A percentile compares a stretch with the other conserved stretches of the same genome.
phyloP scores from a whole-genome alignment of 768 basidiomycete species.

The Piloderma croceum region DNA sequence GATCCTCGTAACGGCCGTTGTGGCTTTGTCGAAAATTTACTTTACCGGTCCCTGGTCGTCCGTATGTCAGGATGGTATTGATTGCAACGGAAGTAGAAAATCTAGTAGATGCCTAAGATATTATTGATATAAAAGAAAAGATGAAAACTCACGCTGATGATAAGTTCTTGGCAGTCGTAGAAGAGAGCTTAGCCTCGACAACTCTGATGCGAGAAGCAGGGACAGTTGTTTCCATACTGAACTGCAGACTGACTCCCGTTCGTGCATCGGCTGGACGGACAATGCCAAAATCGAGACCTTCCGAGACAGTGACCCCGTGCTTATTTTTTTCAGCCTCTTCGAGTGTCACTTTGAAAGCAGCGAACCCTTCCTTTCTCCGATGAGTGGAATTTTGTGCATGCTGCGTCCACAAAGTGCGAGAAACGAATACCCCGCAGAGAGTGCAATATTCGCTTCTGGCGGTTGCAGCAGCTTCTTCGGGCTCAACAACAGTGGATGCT shows the following conservation, averaged over 20 bases:
- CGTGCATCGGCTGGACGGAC: slow-evolving; percentile 33
- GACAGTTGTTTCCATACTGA: slow-evolving; percentile 11
- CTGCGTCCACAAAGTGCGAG: slow-evolving; percentile 23
- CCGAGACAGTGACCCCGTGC: slow-evolving; percentile 41
- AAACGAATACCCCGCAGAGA: slow-evolving; percentile 25
- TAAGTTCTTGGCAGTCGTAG: too few relatives aligned
- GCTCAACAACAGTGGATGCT: slow-evolving; percentile 23
- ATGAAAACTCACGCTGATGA: too few relatives aligned
- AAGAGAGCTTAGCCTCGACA: slow-evolving; percentile 8
- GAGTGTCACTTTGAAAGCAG: slow-evolving; percentile 35
- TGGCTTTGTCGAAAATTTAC: slow-evolving; percentile 31
- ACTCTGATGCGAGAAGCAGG: slow-evolving; percentile 9
- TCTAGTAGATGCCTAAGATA: too few relatives aligned
- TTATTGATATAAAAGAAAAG: too few relatives aligned
- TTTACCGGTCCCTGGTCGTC: not conserved
- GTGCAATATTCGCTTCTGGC: slow-evolving; percentile 20
- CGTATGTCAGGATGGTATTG: not conserved
- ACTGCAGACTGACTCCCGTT: slow-evolving; percentile 6
- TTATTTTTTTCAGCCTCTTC: slow-evolving; percentile 54
- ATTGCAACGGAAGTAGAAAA: not conserved
- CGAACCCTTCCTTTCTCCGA: slow-evolving; percentile 31
- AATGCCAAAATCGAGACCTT: slow-evolving; percentile 46
- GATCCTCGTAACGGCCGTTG: slow-evolving; percentile 42
- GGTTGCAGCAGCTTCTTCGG: slow-evolving; percentile 21
- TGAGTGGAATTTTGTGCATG: slow-evolving; percentile 32